These are phyloP conservation scores for Starmerella tilneyi DNA, from an alignment of 805 yeast species.

Conservation along the genomic window DNA sequence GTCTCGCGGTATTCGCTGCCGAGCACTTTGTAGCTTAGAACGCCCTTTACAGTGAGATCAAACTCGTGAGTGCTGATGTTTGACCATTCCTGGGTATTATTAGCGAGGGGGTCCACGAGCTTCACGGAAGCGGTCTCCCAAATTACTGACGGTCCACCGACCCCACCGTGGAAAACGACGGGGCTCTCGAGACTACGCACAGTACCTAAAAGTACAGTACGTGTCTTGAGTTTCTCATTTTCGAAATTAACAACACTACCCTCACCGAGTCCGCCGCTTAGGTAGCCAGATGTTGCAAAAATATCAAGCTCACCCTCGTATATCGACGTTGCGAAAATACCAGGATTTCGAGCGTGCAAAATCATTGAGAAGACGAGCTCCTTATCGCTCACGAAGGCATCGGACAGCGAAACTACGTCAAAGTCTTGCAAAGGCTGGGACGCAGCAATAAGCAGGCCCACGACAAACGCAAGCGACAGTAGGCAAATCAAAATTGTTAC, in stretches of 20 bases:
- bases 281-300: slow-evolving; percentile 42
- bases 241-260: neutral
- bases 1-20: slow-evolving; percentile 27
- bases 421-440: slow-evolving; percentile 71
- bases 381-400: slow-evolving; percentile 69
- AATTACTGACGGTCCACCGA: slow-evolving; percentile 30
- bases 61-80: slow-evolving; percentile 67
- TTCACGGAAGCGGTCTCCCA: slow-evolving; percentile 61
- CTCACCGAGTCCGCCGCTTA: slow-evolving; percentile 17
- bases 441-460: slow-evolving; percentile 78
- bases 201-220: slow-evolving; percentile 69
- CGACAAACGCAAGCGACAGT: slow-evolving; percentile 51
- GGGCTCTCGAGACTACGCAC: slow-evolving; percentile 60
- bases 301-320: slow-evolving; percentile 66
- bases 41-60: slow-evolving; percentile 75
- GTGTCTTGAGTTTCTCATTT: slow-evolving; percentile 28
- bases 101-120: slow-evolving; percentile 58
- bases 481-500: slow-evolving; percentile 25
- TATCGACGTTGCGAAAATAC: slow-evolving; percentile 58
- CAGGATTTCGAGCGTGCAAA: slow-evolving; percentile 78
- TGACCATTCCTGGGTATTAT: slow-evolving; percentile 46
- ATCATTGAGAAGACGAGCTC: slow-evolving; percentile 72
- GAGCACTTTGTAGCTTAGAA: slow-evolving; percentile 62
- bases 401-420: slow-evolving; percentile 49
- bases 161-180: slow-evolving; percentile 63